Evolutionary conservation across 78 protist species (phyloP).

Genomic region (Guillardia theta): DNA sequence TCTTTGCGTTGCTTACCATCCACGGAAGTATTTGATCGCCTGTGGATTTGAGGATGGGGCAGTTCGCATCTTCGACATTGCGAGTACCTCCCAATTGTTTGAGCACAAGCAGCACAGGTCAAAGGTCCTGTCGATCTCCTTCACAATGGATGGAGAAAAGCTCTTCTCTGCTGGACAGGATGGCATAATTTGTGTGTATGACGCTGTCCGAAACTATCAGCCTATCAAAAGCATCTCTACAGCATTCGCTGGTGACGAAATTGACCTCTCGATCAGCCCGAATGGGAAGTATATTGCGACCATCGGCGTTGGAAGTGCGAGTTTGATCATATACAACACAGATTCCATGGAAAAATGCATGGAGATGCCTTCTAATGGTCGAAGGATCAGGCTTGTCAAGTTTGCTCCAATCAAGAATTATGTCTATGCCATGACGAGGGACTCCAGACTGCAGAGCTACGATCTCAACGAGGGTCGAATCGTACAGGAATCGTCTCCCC

Average conservation of each 20-base stretch:
- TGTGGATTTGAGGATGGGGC: conserved; percentile 24
- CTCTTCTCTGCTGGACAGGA: neutral
- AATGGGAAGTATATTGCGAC: neutral
- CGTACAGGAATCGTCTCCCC: neutral
- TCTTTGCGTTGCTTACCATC: neutral
- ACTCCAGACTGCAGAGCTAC: neutral
- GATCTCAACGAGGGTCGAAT: neutral
- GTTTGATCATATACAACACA: neutral
- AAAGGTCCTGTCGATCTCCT: neutral
- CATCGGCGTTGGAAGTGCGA: neutral
- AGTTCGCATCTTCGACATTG: conserved; percentile 26
- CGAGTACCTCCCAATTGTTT: neutral
- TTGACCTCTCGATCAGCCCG: neutral
- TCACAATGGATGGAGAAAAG: neutral
- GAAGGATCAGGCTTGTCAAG: neutral
- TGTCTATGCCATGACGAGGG: neutral
- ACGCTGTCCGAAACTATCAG: conserved; percentile 8
- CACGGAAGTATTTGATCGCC: neutral
- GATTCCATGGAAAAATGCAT: neutral
- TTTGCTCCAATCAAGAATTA: conserved; percentile 7
- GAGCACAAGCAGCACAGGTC: conserved; percentile 31
- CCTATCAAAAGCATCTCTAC: neutral
- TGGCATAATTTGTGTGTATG: neutral
- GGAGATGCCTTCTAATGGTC: neutral
- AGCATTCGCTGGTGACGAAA: neutral